These are phyloP conservation scores for Saccharomyces pastorianus DNA, from an alignment of 1,139 yeast species.

Conservation along the genomic window DNA sequence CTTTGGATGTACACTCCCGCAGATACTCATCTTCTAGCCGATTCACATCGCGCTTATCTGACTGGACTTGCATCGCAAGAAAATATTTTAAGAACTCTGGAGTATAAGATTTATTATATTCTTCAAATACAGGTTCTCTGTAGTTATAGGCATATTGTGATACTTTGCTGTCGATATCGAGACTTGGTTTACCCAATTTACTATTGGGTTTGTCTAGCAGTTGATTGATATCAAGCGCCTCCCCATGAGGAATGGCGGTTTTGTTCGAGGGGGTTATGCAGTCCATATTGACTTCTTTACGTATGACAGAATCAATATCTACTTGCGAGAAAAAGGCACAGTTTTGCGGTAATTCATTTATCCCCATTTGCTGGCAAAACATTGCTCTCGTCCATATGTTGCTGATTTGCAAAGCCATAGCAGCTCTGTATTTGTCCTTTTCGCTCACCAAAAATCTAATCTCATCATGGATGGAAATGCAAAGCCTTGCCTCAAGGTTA, in stretches of 20 bases:
- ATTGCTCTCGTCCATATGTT: conserved; percentile 95
- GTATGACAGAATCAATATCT: conserved; percentile 76
- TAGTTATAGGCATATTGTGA: conserved; percentile 13
- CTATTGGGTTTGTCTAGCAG: conserved; percentile 38
- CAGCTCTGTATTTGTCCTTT: conserved; percentile 65
- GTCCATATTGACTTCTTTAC: conserved; percentile 83
- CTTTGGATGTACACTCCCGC: conserved; percentile 12
- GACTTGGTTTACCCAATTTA: conserved; percentile 15
- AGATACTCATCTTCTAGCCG: conserved; percentile 21
- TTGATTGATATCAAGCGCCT: conserved; percentile 52
- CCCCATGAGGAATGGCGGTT: conserved; percentile 67
- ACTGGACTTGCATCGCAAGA: conserved; percentile 27
- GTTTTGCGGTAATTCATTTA: conserved; percentile 82
- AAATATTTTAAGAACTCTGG: conserved; percentile 23
- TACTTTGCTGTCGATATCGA: conserved; percentile 14
- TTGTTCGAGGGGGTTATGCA: conserved; percentile 89
- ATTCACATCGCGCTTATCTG: conserved; percentile 18
- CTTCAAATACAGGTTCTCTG: conserved; percentile 27
- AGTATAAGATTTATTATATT: conserved; percentile 21
- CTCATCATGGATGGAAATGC: conserved; percentile 93
- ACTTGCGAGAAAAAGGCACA: conserved; percentile 94
- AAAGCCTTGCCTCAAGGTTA: conserved; percentile 65
- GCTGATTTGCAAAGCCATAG: conserved; percentile 77
- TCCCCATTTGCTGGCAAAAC: conserved; percentile 89
- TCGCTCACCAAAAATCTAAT: conserved; percentile 71